Evolutionary conservation across 495 filamentous ascomycete species (phyloP).

Genomic region (Hypoxylon subgilvum): DNA sequence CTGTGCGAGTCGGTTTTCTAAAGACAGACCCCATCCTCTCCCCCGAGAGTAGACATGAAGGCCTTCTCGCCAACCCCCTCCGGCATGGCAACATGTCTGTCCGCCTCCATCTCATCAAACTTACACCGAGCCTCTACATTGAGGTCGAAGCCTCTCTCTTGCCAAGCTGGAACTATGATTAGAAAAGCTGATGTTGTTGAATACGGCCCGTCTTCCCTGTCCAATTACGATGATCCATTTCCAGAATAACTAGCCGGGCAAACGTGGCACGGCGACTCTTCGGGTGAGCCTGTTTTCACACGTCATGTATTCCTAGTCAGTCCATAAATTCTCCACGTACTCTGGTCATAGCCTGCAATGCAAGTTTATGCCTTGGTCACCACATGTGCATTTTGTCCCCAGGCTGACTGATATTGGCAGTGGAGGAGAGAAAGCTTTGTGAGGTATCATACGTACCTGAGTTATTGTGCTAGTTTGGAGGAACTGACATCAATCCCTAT

Average conservation of each 20-base stretch:
- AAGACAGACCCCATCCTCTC: background rate
- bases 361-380: background rate
- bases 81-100: conserved; percentile 1
- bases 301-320: background rate
- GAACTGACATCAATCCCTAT: background rate
- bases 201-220: conserved; percentile 1
- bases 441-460: background rate
- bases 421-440: background rate
- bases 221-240: conserved; percentile 10
- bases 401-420: background rate
- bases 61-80: background rate
- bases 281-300: conserved; percentile 4
- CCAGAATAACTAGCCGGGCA: conserved; percentile 15
- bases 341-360: background rate
- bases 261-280: conserved; percentile 3
- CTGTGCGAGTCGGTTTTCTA: background rate
- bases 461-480: conserved; percentile 2
- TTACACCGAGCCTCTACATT: background rate
- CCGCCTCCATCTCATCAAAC: conserved; percentile 10
- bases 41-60: conserved; percentile 16
- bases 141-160: background rate
- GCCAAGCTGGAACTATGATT: background rate
- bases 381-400: conserved; percentile 4
- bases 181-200: conserved; percentile 18
- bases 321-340: conserved; percentile 6